phyloP scores from a whole-genome alignment of 2,329 filamentous ascomycete genomes.

The Ceratocystiopsis sp. region DNA sequence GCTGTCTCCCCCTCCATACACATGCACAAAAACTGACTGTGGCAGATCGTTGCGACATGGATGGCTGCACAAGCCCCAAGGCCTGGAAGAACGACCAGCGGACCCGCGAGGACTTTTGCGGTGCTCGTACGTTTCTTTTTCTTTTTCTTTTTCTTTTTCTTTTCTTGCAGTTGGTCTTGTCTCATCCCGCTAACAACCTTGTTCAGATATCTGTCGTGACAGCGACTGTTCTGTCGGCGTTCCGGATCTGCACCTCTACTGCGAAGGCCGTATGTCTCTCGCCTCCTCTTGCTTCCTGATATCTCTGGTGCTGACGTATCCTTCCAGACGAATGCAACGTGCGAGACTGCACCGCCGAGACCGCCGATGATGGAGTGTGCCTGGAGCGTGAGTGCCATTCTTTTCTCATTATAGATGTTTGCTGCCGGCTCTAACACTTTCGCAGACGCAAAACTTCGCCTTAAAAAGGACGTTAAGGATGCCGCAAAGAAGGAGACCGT shows the following conservation, averaged over 20 bases:
- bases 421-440: neutral
- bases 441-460: neutral
- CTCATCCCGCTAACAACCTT: too few relatives aligned
- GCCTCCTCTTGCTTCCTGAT: neutral
- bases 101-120: conserved; percentile 5
- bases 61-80: conserved; percentile 2
- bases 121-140: conserved; percentile 2
- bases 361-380: conserved; percentile 1
- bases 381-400: conserved; percentile 3
- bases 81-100: conserved; percentile 2
- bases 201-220: conserved; percentile 4
- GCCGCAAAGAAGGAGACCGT: neutral
- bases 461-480: neutral
- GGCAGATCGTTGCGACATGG: conserved; percentile 3
- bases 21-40: neutral
- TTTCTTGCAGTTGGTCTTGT: neutral
- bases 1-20: neutral
- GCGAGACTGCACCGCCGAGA: neutral
- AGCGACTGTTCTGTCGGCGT: neutral
- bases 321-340: conserved; percentile 4
- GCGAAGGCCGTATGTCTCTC: conserved; percentile 1
- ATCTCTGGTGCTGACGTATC: neutral
- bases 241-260: conserved; percentile 2
- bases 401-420: neutral
- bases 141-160: neutral